phyloP scores from a whole-genome alignment of 306 rosid species.

The Castanea mollissima region DNA sequence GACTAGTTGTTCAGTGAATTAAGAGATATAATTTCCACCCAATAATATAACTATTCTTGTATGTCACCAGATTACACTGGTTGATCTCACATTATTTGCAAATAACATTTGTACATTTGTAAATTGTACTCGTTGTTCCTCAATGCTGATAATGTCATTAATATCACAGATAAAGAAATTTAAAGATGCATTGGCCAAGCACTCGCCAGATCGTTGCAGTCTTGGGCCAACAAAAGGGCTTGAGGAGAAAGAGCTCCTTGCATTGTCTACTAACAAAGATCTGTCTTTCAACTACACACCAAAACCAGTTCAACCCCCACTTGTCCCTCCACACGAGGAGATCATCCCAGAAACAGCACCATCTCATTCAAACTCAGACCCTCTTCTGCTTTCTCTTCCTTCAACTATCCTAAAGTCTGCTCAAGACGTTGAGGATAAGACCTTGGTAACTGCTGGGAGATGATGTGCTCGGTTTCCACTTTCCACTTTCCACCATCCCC shows the following conservation, averaged over 20 bases:
- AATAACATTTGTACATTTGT: not conserved
- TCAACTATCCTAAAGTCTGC: conserved; percentile 24
- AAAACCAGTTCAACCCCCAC: conserved; percentile 38
- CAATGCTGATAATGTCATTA: not conserved
- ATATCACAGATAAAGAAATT: conserved; percentile 79
- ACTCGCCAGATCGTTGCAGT: conserved; percentile 80
- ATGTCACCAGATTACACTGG: not conserved
- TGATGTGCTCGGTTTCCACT: conserved; percentile 29
- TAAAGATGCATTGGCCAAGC: conserved; percentile 84
- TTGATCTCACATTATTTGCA: not conserved
- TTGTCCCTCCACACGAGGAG: conserved; percentile 24
- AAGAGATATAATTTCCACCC: not conserved
- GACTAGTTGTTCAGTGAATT: not conserved
- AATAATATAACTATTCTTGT: not conserved
- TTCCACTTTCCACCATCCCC: conserved; percentile 18
- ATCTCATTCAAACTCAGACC: conserved; percentile 21
- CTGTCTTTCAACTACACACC: conserved; percentile 66
- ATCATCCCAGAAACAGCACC: conserved; percentile 7
- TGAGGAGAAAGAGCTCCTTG: conserved; percentile 91
- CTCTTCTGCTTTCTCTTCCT: conserved; percentile 23
- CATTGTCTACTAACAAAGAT: conserved; percentile 71
- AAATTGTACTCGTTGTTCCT: too few species aligned
- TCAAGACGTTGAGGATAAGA: conserved; percentile 37
- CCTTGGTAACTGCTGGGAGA: conserved; percentile 45
- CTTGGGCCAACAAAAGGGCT: conserved; percentile 79